Evolutionary conservation across 768 basidiomycete genomes (phyloP).

Genomic region (Termitomyces eurrhizus): DNA sequence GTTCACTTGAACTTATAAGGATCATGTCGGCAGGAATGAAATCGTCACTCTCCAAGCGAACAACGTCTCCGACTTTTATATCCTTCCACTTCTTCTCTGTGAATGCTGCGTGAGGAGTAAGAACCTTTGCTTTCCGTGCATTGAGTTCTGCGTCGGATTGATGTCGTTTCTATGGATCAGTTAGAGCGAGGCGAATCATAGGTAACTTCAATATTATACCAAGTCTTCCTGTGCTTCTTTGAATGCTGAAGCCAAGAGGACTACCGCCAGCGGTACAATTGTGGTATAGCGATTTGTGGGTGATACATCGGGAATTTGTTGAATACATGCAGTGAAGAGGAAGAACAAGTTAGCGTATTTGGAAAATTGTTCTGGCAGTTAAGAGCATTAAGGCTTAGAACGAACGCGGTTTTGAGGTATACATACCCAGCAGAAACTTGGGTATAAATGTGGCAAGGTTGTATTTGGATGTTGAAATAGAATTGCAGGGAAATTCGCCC

Average conservation of each 20-base stretch:
- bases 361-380: conserved; percentile 83
- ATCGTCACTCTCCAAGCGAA: conserved; percentile 86
- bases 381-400: not conserved
- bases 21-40: conserved; percentile 96
- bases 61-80: conserved; percentile 86
- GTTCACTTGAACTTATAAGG: conserved; percentile 85
- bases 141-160: conserved; percentile 93
- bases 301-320: conserved; percentile 97
- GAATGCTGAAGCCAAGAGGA: conserved; percentile 89
- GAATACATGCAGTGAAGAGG: conserved; percentile 94
- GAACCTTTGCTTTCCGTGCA: conserved; percentile 72
- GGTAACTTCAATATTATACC: conserved; percentile 41
- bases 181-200: conserved; percentile 4
- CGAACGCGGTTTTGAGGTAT: not conserved
- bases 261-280: conserved; percentile 83
- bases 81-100: conserved; percentile 81
- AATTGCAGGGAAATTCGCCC: conserved; percentile 71
- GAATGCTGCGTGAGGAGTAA: conserved; percentile 62
- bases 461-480: conserved; percentile 94
- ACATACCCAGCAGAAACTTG: conserved; percentile 88
- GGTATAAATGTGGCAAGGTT: conserved; percentile 83
- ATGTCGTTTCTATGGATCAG: conserved; percentile 77
- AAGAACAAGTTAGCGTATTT: conserved; percentile 99
- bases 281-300: conserved; percentile 96
- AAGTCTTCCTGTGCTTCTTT: conserved; percentile 96